phyloP scores from a whole-genome alignment of 208 protist species.

The Leishmania arabica region DNA sequence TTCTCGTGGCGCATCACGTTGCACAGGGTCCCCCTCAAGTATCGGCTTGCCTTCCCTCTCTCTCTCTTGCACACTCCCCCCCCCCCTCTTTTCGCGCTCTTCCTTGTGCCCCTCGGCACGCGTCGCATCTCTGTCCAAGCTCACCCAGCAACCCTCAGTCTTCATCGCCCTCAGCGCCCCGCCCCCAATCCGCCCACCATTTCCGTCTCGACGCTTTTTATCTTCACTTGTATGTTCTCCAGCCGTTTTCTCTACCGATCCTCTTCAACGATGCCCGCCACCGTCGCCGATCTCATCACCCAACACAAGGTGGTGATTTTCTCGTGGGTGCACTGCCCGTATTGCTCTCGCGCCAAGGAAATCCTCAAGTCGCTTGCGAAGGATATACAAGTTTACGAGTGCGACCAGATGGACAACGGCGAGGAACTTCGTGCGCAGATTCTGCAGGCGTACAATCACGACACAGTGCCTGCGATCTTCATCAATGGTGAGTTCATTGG shows the following conservation, averaged over 20 bases:
- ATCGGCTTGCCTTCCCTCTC: not conserved
- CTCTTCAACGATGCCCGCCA: slow-evolving; percentile 21
- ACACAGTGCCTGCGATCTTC: slow-evolving; percentile 80
- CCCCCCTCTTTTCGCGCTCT: not conserved
- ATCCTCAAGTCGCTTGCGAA: slow-evolving; percentile 46
- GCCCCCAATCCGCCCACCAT: not conserved
- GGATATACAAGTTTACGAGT: slow-evolving; percentile 61
- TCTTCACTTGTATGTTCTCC: not conserved
- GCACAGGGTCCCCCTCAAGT: not conserved
- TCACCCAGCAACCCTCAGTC: not conserved
- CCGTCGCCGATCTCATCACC: slow-evolving; percentile 43
- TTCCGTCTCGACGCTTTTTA: not conserved
- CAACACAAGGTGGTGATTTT: slow-evolving; percentile 73
- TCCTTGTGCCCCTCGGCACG: not conserved
- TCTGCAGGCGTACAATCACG: slow-evolving; percentile 52
- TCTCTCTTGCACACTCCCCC: not conserved
- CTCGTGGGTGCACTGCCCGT: slow-evolving; percentile 68
- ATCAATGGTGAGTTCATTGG: slow-evolving; percentile 81
- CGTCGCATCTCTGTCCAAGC: not conserved
- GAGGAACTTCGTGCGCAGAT: slow-evolving; percentile 56
- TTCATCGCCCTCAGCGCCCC: no score
- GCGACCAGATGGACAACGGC: slow-evolving; percentile 55
- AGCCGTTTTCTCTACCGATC: slow-evolving; percentile 1
- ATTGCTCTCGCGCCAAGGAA: slow-evolving; percentile 59
- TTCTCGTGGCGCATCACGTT: not conserved